Conservation (phyloP, 2,329 filamentous ascomycete genomes). For the Curvularia sp. region DNA sequence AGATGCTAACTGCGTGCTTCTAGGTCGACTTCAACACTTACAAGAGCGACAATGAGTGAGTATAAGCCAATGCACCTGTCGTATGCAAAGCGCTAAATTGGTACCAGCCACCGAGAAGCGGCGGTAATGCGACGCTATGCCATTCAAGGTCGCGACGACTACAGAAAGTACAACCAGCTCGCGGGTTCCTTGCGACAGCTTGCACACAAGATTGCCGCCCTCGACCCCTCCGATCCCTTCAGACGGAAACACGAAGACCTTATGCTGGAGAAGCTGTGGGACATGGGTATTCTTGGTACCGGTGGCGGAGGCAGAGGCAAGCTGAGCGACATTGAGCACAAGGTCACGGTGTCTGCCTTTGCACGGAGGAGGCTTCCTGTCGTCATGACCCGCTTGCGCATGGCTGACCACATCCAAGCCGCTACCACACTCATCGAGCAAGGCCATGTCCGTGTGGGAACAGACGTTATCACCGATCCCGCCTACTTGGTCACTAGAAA, state of each 20-base stretch:
- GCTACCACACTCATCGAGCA: conserved; percentile 87
- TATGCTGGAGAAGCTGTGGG: conserved; percentile 88
- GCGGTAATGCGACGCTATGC: conserved; percentile 83
- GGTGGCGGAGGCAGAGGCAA: conserved; percentile 69
- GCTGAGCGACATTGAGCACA: conserved; percentile 76
- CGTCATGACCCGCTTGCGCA: conserved; percentile 86
- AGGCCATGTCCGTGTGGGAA: conserved; percentile 89
- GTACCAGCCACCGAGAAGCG: conserved; percentile 73
- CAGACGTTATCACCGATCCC: conserved; percentile 87
- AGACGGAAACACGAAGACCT: conserved; percentile 85
- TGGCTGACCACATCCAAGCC: conserved; percentile 89
- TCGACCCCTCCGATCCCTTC: conserved; percentile 78
- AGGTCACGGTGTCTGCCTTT: conserved; percentile 87
- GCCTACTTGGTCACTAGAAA: conserved; percentile 86
- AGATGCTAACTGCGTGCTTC: not conserved
- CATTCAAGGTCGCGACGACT: conserved; percentile 84
- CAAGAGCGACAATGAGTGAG: conserved; percentile 75
- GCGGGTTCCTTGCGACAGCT: conserved; percentile 80
- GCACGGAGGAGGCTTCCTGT: conserved; percentile 84
- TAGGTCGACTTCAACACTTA: conserved; percentile 90
- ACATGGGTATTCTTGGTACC: conserved; percentile 84
- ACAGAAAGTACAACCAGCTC: conserved; percentile 62
- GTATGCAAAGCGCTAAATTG: not conserved
- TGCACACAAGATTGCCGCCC: conserved; percentile 83
- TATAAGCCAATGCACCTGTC: not conserved